Conservation (phyloP, 495 filamentous ascomycete genomes). For the Aspergillus cristatus region DNA sequence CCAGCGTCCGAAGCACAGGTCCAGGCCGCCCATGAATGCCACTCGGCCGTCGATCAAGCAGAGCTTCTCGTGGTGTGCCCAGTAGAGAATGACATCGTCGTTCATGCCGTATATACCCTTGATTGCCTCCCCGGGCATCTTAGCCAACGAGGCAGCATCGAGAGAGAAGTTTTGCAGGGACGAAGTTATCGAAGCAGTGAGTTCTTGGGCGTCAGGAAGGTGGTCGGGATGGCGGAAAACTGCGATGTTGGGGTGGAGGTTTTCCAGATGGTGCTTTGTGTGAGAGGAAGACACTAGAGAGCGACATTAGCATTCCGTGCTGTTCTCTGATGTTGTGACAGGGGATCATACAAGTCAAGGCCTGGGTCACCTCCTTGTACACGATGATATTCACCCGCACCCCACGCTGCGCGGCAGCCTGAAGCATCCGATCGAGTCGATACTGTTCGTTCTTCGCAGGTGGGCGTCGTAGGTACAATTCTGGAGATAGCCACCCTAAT, state of each 20-base stretch:
- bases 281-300: conserved; percentile 73
- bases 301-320: conserved; percentile 1
- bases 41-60: conserved; percentile 69
- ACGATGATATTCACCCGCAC: conserved; percentile 86
- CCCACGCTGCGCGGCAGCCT: conserved; percentile 77
- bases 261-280: conserved; percentile 75
- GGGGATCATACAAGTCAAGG: conserved; percentile 72
- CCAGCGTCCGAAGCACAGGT: conserved; percentile 57
- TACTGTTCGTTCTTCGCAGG: conserved; percentile 76
- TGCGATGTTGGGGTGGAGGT: conserved; percentile 73
- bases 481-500: conserved; percentile 75
- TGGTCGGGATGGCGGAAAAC: conserved; percentile 94
- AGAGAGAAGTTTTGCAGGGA: conserved; percentile 45
- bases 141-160: conserved; percentile 40
- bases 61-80: conserved; percentile 95
- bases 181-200: conserved; percentile 39
- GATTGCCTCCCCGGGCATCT: conserved; percentile 56
- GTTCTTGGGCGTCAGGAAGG: conserved; percentile 56
- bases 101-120: conserved; percentile 72
- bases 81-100: conserved; percentile 79
- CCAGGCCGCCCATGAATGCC: conserved; percentile 79
- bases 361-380: conserved; percentile 86
- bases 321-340: neutral
- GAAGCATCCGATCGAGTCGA: conserved; percentile 81
- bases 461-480: conserved; percentile 82